phyloP scores from a whole-genome alignment of 2,329 filamentous ascomycete genomes.

The Madurella mycetomatis region DNA sequence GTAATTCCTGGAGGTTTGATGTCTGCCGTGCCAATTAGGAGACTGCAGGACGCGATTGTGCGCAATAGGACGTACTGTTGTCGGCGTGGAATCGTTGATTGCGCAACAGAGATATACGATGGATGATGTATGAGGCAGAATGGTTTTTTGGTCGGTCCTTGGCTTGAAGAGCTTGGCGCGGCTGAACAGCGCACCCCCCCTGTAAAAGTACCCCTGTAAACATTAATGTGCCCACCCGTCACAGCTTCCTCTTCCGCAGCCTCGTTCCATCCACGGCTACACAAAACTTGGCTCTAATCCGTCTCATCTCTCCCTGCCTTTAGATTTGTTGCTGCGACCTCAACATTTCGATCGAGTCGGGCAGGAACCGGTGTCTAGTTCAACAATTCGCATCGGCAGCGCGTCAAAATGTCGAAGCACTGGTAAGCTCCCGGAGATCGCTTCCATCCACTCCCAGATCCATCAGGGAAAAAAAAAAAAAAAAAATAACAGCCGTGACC shows the following conservation, averaged over 20 bases:
- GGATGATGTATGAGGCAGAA: slow-evolving; percentile 16
- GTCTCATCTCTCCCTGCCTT: too few species aligned
- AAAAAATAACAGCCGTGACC: too few species aligned
- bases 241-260: not conserved
- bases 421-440: slow-evolving; percentile 22
- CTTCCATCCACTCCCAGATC: too few species aligned
- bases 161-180: slow-evolving; percentile 4
- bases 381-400: not conserved
- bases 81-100: slow-evolving; percentile 1
- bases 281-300: too few species aligned
- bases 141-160: slow-evolving; percentile 17
- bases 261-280: not conserved
- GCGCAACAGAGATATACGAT: not conserved
- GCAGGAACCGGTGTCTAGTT: not conserved
- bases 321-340: not conserved
- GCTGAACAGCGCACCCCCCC: not conserved
- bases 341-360: not conserved
- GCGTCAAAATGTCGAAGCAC: slow-evolving; percentile 29
- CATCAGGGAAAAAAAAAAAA: too few species aligned
- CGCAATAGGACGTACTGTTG: not conserved
- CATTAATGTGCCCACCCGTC: not conserved
- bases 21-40: not conserved
- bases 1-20: not conserved
- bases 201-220: not conserved
- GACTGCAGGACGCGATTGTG: not conserved